Base-by-base conservation (phyloP, 768 basidiomycete species). In the Termitomyces eurrhizus region DNA sequence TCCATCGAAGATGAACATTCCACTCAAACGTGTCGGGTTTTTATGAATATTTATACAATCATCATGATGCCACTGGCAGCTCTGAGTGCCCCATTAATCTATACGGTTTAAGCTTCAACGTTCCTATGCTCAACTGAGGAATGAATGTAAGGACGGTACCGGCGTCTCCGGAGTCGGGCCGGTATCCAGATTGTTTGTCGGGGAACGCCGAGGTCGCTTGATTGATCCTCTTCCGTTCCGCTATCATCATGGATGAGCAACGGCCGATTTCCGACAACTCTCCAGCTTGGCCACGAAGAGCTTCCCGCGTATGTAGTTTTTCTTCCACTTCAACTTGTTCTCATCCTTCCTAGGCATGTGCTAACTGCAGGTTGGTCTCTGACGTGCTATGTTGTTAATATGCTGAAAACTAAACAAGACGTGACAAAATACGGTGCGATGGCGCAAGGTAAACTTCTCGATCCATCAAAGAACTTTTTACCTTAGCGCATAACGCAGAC, bases 371-470 rank as follows among this genome's bases (percentile, higher is more conserved):
- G 84, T 79, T 65, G 66, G 64, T 67, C 48, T 73, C 61, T 61
- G 52, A 51, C 58, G 7, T 53, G 46, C 56, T 51, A 35, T 46
- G 49, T 41, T 60, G n/a, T 52, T 41, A 58, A 26, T 52, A 59
- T 61, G 44, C 56, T 62, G 54, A 66, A 62, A 50, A 56, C 52
- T 51, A 48, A 60, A 32, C 52, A 67, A 86, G 85, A 66, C 82
- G 81, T 62, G 85, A 86, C 67, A 86, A 87, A 70, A 79, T 83
- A 60, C 80, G 83, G 60, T 87, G 85, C 70, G 82, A 86, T 68
- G 80, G 82, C 29, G 70, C 73, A 62, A 80, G 79, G 80, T 84
- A 67, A 50, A 76, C 63, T 51, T 60, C 21, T 52, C 45, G 52
- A 33, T 55, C 50, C 54, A 57, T 62, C 57, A 21, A 48, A 55